Conservation (phyloP, 768 basidiomycete species). For the Leccinum uliginosum region DNA sequence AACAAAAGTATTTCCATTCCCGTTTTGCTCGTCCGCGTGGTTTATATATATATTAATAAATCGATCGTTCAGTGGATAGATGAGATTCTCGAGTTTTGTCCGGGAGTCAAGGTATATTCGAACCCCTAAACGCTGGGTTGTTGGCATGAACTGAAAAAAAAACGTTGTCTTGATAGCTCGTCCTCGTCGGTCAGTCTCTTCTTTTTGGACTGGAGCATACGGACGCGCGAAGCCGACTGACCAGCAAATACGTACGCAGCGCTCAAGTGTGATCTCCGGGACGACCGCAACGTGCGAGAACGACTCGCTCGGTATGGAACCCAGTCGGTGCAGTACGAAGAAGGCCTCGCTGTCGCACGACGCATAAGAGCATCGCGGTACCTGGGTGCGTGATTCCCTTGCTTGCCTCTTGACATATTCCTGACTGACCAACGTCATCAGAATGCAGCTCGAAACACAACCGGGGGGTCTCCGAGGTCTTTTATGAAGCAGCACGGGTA, state of each 20-base stretch:
- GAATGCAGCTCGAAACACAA: conserved; percentile 99
- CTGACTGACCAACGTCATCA: conserved; percentile 26
- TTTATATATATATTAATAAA: not conserved
- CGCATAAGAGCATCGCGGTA: conserved; percentile 92
- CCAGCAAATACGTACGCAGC: conserved; percentile 41
- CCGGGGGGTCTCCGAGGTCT: conserved; percentile 89
- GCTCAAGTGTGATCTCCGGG: conserved; percentile 92
- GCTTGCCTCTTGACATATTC: not conserved
- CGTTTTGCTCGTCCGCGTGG: not conserved
- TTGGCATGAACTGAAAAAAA: conserved; percentile 4
- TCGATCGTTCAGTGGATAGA: conserved; percentile 71
- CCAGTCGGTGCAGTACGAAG: conserved; percentile 85
- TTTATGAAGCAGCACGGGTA: conserved; percentile 86
- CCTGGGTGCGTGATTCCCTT: conserved; percentile 57
- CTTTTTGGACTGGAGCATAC: not conserved
- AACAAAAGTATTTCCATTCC: conserved; percentile 56
- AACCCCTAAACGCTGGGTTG: not conserved
- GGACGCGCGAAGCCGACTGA: conserved; percentile 8
- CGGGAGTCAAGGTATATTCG: conserved; percentile 78
- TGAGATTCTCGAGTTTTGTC: conserved; percentile 88
- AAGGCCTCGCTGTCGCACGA: conserved; percentile 82
- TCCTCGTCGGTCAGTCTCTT: conserved; percentile 74
- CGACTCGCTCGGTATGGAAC: conserved; percentile 65
- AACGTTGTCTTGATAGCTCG: conserved; percentile 45
- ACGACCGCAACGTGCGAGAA: conserved; percentile 70